Evolutionary conservation across 1,284 basidiomycete species (phyloP), one percentile per base, ranked within the genome.

Genomic region (Ustilago trichophora): DNA sequence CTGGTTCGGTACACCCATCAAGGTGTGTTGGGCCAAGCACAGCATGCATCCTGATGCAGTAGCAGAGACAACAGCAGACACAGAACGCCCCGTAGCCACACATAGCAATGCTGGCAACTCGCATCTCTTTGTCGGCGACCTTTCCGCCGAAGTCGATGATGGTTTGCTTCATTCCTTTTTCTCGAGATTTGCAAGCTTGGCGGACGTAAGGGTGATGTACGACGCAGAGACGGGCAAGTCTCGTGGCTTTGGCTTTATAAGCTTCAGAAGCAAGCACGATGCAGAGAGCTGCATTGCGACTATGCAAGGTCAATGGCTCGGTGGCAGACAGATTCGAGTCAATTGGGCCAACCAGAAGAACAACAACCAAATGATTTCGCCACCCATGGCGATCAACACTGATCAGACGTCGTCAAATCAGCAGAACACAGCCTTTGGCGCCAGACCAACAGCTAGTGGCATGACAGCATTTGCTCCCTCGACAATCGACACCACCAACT

Each of bases 261-360:
- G 91, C 11, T 92, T 93, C 86, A 88, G 93, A 73, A 93, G 96
- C 85, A 94, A 94, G 84, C 90, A 91, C 47, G 95, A 99, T 78
- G 96, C 96, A 25, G 94, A 98, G 82, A 92, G 95, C 82, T 94
- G 95, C 41, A 98, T 98, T 80, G 90, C 91, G 26, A 93, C 93
- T 49, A 98, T 98, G 94, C 98, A 98, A 80, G 96, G 96, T 53
- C 95, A 98, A 85, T 98, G 93, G 93, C 87, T 99, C 35, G 95
- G 95, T 44, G 92, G 92, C 38, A 89, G 96, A 64, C 93, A 94
- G 51, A 98, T 99, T 78, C 90, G 95, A 66, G 94, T 98, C 83
- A 98, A 99, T 85, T 99, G 95, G 95, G 95, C 95, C 43, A 98
- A 96, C 85, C 94, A 94, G 84, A 98, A 98, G 86, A 96, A 92